Conservation (phyloP, 257 asterid genomes). For the Cynanchum wilfordii region DNA sequence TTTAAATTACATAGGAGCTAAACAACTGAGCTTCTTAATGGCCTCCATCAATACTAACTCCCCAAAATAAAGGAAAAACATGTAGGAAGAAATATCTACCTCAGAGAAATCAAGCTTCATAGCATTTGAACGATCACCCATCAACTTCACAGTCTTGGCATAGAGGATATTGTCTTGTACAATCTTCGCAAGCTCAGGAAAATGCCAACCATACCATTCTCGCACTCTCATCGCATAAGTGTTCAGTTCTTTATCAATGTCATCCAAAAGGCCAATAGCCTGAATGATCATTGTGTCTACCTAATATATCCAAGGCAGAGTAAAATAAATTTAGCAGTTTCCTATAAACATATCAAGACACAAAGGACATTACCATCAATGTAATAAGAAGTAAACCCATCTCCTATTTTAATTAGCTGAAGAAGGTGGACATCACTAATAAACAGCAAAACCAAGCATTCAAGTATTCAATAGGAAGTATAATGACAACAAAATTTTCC, state of each 20-base stretch:
- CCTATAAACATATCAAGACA: background rate
- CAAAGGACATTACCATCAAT: background rate
- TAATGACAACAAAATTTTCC: background rate
- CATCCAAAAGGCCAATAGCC: slow-evolving; percentile 88
- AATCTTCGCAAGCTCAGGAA: slow-evolving; percentile 91
- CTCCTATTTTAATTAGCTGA: background rate
- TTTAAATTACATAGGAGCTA: background rate
- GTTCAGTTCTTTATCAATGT: slow-evolving; percentile 87
- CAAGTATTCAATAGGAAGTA: background rate
- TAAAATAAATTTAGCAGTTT: background rate
- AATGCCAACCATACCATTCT: slow-evolving; percentile 98
- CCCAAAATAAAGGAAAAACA: background rate
- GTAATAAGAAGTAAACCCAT: background rate
- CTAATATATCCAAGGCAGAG: slow-evolving; percentile 26
- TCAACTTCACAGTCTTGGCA: slow-evolving; percentile 74
- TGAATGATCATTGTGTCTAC: slow-evolving; percentile 93
- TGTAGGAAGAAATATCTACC: slow-evolving; percentile 30
- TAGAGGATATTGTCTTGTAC: slow-evolving; percentile 72
- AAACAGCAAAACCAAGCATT: background rate
- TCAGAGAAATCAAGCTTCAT: slow-evolving; percentile 82
- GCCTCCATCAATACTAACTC: background rate
- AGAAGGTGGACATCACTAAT: background rate
- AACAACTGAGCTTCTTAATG: background rate
- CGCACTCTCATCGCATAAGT: slow-evolving; percentile 94
- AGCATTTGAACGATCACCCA: slow-evolving; percentile 80